Base-by-base conservation (phyloP, 306 rosid genomes). In the Alnus rubra region DNA sequence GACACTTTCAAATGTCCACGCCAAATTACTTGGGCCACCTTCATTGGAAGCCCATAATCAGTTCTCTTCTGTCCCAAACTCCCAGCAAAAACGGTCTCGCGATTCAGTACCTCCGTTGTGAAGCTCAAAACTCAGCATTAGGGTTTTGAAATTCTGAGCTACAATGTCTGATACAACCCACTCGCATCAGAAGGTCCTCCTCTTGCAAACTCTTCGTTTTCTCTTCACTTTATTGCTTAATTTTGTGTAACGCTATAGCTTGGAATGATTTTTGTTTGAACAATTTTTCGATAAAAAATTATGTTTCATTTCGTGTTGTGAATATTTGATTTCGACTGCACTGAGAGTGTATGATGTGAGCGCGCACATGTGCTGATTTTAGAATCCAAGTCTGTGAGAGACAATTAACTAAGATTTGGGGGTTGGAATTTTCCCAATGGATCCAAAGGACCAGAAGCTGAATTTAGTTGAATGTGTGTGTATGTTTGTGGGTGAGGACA, bases 81-180 rank as follows among this genome's bases (percentile, higher is more conserved):
- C 28, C 28, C 28, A 23, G 14, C 14, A 11, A 48, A 48, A 10
- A 11, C 0, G 13, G 13, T 48, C 52, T 48, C 52, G 52, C 13
- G 52, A 48, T 48, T 48, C 52, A 9, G 52, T 48, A 9, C 52
- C 52, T 48, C 52, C 13, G 52, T 48, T 48, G 52, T 10, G 52
- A 48, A 48, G 52, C 5, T 10, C 52, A 48, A 48, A 10, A 70
- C 62, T 15, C 74, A 19, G 72, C 65, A 52, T 84, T 81, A 71
- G 84, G 81, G 85, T 79, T 78, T 42, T 85, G 85, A 19, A 67
- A 67, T 81, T 74, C 49, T 64, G 45, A 80, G 81, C 84, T 55
- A n/a, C 84, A 74, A 88, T 92, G 97, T 89, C 97, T 31, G 91
- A 60, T 37, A 39, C 45, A 54, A 78, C 55, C 23, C 68, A 79